Percentiles rank a stretch among this genome's conserved stretches.
phyloP scores from a whole-genome alignment of 768 basidiomycete species.

The Lentinula sp. region DNA sequence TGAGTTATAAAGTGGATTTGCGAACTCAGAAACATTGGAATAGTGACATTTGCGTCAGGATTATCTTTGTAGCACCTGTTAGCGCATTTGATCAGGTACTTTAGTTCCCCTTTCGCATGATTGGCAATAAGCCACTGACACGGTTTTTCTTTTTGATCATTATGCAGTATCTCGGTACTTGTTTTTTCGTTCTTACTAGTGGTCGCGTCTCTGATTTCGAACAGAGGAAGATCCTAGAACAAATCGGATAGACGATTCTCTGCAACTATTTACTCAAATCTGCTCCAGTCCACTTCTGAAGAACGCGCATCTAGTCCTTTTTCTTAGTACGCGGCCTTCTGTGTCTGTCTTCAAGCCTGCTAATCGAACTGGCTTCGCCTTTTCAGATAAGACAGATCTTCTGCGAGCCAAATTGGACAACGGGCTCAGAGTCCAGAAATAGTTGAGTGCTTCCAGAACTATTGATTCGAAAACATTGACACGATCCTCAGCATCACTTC shows the following conservation, averaged over 20 bases:
- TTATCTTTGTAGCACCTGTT: constrained; percentile 75
- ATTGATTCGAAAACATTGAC: constrained; percentile 5
- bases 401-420: constrained; percentile 64
- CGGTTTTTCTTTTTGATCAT: neutral
- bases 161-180: neutral
- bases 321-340: constrained; percentile 40
- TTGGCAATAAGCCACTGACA: neutral
- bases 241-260: constrained; percentile 81
- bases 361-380: constrained; percentile 2
- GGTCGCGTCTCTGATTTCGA: constrained; percentile 2
- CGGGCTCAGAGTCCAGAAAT: constrained; percentile 71
- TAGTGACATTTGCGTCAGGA: constrained; percentile 15
- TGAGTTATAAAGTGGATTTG: neutral
- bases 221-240: constrained; percentile 81
- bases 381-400: constrained; percentile 72
- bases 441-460: constrained; percentile 41
- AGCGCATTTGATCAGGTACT: constrained; percentile 74
- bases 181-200: constrained; percentile 3
- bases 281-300: constrained; percentile 78
- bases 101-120: neutral
- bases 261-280: constrained; percentile 84
- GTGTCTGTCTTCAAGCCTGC: neutral
- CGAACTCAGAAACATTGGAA: neutral
- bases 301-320: constrained; percentile 55
- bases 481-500: constrained; percentile 60